These are phyloP conservation scores for Inosperma sp. DNA, from an alignment of 768 basidiomycete species.

Conservation along the genomic window DNA sequence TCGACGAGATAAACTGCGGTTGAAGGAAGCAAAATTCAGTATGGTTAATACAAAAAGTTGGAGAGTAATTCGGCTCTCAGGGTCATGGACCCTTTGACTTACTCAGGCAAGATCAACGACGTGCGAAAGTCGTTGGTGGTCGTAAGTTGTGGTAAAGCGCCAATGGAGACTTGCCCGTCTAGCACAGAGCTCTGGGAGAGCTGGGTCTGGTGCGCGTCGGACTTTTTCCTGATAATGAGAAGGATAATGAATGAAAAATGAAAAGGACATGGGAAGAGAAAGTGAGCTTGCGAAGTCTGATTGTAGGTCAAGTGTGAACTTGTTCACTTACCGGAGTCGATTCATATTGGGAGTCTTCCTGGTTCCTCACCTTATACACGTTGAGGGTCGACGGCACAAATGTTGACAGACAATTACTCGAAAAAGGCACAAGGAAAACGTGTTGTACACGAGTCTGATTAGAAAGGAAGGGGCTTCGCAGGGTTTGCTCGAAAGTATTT, in stretches of 20 bases:
- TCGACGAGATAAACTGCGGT: constrained; percentile 67
- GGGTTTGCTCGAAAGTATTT: constrained; percentile 15
- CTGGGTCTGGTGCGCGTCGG: constrained; percentile 57
- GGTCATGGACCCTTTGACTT: constrained; percentile 31
- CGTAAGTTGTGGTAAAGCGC: constrained; percentile 53
- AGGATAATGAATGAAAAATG: constrained; percentile 19
- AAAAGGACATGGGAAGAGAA: constrained; percentile 21
- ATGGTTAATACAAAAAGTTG: constrained; percentile 12
- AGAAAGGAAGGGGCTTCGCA: constrained; percentile 30
- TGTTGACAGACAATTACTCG: constrained; percentile 30
- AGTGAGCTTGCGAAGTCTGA: constrained; percentile 16
- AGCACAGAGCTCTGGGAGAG: constrained; percentile 27
- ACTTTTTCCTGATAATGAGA: constrained; percentile 59
- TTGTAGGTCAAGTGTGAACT: constrained; percentile 19
- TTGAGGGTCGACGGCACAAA: constrained; percentile 33
- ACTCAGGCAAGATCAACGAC: constrained; percentile 83
- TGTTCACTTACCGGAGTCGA: constrained; percentile 70
- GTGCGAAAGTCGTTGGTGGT: constrained; percentile 78
- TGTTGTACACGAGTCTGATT: constrained; percentile 68
- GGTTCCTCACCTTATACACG: constrained; percentile 69
- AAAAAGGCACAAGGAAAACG: constrained; percentile 52
- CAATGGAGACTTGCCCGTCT: constrained; percentile 25
- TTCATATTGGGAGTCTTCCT: constrained; percentile 48
- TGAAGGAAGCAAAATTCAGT: constrained; percentile 20
- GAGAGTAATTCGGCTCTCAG: constrained; percentile 10